Percentiles rank a stretch among this genome's conserved stretches.
phyloP scores from a whole-genome alignment of 805 yeast species.

The Yarrowia sp. region DNA sequence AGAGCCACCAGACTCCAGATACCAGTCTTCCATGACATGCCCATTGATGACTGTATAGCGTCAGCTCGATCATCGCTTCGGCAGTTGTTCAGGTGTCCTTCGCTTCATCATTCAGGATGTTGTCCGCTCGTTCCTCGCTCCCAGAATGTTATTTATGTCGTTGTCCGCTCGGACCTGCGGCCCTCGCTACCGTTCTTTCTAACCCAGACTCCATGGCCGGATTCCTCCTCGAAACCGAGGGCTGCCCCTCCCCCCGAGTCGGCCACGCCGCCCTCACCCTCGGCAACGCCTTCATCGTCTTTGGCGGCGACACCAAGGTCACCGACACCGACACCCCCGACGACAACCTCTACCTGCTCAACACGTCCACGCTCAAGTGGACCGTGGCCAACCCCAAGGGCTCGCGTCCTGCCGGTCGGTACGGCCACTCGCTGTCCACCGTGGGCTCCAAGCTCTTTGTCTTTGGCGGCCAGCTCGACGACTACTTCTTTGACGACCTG shows the following conservation, averaged over 20 bases:
- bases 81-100: no score
- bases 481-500: slow-evolving; percentile 75
- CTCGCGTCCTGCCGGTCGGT: slow-evolving; percentile 82
- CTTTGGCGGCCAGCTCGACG: slow-evolving; percentile 94
- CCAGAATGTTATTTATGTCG: no score
- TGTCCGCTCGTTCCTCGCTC: no score
- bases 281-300: slow-evolving; percentile 91
- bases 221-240: slow-evolving; percentile 67
- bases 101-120: no score
- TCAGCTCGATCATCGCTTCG: no score
- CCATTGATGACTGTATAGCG: no score
- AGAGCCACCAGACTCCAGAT: no score
- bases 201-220: slow-evolving; percentile 40
- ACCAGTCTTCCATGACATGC: no score
- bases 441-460: slow-evolving; percentile 64
- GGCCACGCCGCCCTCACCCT: slow-evolving; percentile 91
- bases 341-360: slow-evolving; percentile 83
- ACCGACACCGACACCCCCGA: slow-evolving; percentile 71
- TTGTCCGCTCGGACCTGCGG: no score
- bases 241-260: slow-evolving; percentile 91
- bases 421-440: slow-evolving; percentile 88
- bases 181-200: no score
- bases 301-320: slow-evolving; percentile 92
- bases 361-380: slow-evolving; percentile 74
- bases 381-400: slow-evolving; percentile 73